phyloP scores from a whole-genome alignment of 176 grass and related monocot genomes.

The Oryza officinalis region DNA sequence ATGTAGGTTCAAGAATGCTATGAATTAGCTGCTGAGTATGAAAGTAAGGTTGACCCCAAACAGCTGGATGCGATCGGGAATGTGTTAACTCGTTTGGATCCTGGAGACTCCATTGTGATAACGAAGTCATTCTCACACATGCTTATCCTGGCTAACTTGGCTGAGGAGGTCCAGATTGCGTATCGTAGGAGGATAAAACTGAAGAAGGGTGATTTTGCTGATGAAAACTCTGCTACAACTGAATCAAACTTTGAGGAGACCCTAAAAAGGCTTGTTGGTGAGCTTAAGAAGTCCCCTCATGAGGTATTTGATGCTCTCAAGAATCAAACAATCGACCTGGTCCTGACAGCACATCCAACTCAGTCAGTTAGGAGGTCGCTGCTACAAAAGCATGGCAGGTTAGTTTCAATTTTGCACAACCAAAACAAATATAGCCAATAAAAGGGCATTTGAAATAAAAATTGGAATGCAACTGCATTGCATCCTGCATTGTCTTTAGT shows the following conservation, averaged over 20 bases:
- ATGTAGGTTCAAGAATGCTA: slow-evolving; percentile 93
- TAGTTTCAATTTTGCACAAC: slow-evolving; percentile 28
- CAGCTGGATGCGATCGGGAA: slow-evolving; percentile 78
- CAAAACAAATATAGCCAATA: slow-evolving; percentile 22
- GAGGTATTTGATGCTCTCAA: slow-evolving; percentile 91
- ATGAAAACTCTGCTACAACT: slow-evolving; percentile 85
- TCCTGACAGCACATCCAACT: slow-evolving; percentile 93
- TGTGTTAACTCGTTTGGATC: slow-evolving; percentile 68
- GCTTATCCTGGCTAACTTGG: slow-evolving; percentile 95
- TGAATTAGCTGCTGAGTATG: slow-evolving; percentile 88
- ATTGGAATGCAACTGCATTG: background rate
- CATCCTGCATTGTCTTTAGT: background rate
- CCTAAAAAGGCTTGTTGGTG: slow-evolving; percentile 66
- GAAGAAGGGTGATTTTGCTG: slow-evolving; percentile 88
- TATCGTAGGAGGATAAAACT: slow-evolving; percentile 80
- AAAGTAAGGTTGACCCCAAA: slow-evolving; percentile 58
- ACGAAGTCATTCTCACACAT: slow-evolving; percentile 89
- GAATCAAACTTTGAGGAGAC: slow-evolving; percentile 96
- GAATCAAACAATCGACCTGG: slow-evolving; percentile 86
- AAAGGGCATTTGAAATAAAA: background rate
- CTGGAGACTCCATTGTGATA: slow-evolving; percentile 83
- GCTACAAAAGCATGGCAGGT: slow-evolving; percentile 97
- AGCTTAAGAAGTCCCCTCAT: slow-evolving; percentile 69
- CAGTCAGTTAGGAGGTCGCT: slow-evolving; percentile 88
- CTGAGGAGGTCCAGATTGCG: slow-evolving; percentile 95